Percentiles rank a stretch among this genome's conserved stretches.
phyloP scores from a whole-genome alignment of 1,284 basidiomycete species.

The Cryptococcus sp. region DNA sequence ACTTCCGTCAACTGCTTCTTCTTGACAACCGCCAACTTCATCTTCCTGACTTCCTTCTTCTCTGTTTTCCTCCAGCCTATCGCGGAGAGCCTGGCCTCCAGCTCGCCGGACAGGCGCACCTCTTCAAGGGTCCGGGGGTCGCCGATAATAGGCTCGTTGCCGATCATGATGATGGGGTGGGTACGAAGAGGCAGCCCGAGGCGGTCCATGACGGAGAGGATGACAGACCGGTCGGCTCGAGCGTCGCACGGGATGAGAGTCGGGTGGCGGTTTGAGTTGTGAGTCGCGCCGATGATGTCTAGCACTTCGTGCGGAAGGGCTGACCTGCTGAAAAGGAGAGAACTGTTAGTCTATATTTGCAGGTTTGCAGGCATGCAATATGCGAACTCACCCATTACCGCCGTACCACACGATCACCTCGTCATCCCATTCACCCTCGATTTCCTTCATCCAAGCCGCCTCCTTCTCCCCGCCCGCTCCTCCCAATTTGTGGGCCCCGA shows the following conservation, averaged over 20 bases:
- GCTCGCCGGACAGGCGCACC: constrained; percentile 23
- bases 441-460: constrained; percentile 30
- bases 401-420: constrained; percentile 44
- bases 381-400: constrained; percentile 17
- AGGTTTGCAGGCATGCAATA: background rate
- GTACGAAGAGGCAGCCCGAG: constrained; percentile 23
- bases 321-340: background rate
- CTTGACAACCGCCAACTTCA: constrained; percentile 16
- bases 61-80: constrained; percentile 30
- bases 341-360: background rate
- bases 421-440: constrained; percentile 27
- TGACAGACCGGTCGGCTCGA: constrained; percentile 23
- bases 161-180: constrained; percentile 36
- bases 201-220: constrained; percentile 26
- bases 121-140: constrained; percentile 21
- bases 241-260: constrained; percentile 25
- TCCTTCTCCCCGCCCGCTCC: constrained; percentile 17
- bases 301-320: constrained; percentile 29
- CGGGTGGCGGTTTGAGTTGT: constrained; percentile 25
- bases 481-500: constrained; percentile 21
- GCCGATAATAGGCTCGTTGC: constrained; percentile 27
- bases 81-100: constrained; percentile 19
- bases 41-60: constrained; percentile 8
- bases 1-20: constrained; percentile 16
- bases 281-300: constrained; percentile 26